Conservation (phyloP, 306 rosid species). For the Glycine soja region DNA sequence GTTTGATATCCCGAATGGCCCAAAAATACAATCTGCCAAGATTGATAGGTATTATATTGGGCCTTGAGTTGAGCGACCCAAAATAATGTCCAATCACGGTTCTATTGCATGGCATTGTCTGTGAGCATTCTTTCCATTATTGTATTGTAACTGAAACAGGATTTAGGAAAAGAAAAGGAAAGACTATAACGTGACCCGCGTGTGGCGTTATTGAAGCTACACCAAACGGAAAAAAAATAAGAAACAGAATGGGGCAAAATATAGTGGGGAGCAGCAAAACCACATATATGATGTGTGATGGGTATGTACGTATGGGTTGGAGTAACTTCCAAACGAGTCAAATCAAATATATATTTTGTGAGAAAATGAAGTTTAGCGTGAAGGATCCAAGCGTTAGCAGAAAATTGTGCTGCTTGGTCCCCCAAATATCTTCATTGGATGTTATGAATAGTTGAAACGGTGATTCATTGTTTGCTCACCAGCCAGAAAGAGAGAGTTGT, state of each 20-base stretch:
- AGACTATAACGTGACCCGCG: neutral
- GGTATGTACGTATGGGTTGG: neutral
- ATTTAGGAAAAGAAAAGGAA: neutral
- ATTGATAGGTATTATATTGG: too few relatives aligned
- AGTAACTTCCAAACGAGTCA: slow-evolving; percentile 23
- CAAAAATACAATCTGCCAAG: too few relatives aligned
- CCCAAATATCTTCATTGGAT: slow-evolving; percentile 6
- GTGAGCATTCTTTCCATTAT: neutral
- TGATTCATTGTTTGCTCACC: neutral
- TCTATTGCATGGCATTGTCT: neutral
- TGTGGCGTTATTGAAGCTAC: slow-evolving; percentile 6
- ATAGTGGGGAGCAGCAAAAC: slow-evolving; percentile 43
- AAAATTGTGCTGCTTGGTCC: slow-evolving; percentile 26
- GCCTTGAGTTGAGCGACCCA: too few relatives aligned
- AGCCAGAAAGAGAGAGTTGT: neutral
- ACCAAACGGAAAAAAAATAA: slow-evolving; percentile 7
- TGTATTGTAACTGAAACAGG: neutral
- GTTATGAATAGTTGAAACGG: neutral
- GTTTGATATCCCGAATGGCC: too few relatives aligned
- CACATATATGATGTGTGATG: slow-evolving; percentile 39
- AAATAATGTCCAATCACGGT: too few relatives aligned
- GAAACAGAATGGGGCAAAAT: slow-evolving; percentile 47
- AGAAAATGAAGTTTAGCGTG: neutral
- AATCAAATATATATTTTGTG: neutral
- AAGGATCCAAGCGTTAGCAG: neutral